Base-by-base conservation (phyloP, 495 filamentous ascomycete species). In the Tuber magnatum region DNA sequence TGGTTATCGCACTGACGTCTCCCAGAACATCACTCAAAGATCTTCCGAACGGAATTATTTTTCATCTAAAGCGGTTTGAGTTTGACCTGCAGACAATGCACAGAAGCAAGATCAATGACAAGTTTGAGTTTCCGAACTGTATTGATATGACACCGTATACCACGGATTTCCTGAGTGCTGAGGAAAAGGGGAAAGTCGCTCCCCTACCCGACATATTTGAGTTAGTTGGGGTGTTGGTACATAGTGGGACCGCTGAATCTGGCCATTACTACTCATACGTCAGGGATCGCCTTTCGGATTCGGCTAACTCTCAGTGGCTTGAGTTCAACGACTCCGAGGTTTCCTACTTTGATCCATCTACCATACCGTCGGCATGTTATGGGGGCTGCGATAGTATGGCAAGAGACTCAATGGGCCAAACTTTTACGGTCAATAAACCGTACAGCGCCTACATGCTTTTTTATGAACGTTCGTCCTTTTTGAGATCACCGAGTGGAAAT, bases 371-470 rank as follows among this genome's bases (percentile, higher is more conserved):
- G 74, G 86, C 89, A 28, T 96, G 93, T 82, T 97, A 93, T 83
- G 95, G 95, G 65, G 95, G 95, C 8, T 80, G 84, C 24, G 89
- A 88, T 74, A 88, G 88, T 70, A 84, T 86, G 42, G 76, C 83
- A 9, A 79, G 77, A 68, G 77, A 79, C 28, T 78, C 84, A 28
- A 83, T 84, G 72, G 83, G 83, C 41, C 81, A 84, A 80, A 76
- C 88, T 80, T 82, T 80, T 68, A 51, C 79, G 40, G 65, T 81
- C 72, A 88, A 89, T 72, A 97, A 95, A 82, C 86, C 86, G 12
- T 94, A 90, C 85, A 96, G 91, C 83, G 95, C 94, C 28, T 99
- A 99, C 81, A 97, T 98, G 93, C 87, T 99, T 56, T 97, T 99
- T 84, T 99, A 98, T 81, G 92, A 97, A 82, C 88, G 95, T 74